phyloP scores from a whole-genome alignment of 116 monocot genomes.

The Zostera marina region DNA sequence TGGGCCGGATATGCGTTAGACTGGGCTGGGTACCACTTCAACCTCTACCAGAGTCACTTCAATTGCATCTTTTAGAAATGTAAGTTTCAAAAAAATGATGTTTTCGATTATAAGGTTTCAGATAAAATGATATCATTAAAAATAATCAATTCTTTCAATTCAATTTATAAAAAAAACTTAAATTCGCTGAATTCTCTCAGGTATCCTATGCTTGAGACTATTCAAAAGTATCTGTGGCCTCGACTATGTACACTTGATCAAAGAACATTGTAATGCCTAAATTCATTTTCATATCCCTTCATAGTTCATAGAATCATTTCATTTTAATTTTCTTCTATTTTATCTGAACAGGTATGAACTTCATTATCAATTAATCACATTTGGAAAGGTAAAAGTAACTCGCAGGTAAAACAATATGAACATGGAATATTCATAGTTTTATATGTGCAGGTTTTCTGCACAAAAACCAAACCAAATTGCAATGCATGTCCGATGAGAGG shows the following conservation, averaged over 20 bases:
- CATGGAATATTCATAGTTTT: neutral
- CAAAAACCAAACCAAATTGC: conserved; percentile 92
- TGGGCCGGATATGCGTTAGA: conserved; percentile 90
- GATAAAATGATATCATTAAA: neutral
- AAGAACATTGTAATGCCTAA: conserved; percentile 49
- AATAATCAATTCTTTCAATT: neutral
- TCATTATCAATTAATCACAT: conserved; percentile 92
- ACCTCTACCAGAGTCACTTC: conserved; percentile 87
- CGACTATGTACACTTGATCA: conserved; percentile 85
- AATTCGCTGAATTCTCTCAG: too few species aligned
- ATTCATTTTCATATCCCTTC: neutral
- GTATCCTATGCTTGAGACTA: conserved; percentile 72
- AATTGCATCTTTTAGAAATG: conserved; percentile 86
- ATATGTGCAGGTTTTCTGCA: conserved; percentile 75
- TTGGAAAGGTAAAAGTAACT: conserved; percentile 71
- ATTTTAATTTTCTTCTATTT: neutral
- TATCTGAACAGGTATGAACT: conserved; percentile 60
- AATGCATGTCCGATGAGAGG: conserved; percentile 90
- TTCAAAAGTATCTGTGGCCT: conserved; percentile 98
- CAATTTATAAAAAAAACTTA: too few species aligned
- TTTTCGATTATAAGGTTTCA: neutral
- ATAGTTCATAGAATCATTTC: neutral
- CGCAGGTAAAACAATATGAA: neutral
- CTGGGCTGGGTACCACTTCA: conserved; percentile 99
- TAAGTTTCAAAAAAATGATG: conserved; percentile 15